These are phyloP conservation scores for Amanita inopinata DNA, from an alignment of 768 basidiomycete genomes.

Conservation along the genomic window DNA sequence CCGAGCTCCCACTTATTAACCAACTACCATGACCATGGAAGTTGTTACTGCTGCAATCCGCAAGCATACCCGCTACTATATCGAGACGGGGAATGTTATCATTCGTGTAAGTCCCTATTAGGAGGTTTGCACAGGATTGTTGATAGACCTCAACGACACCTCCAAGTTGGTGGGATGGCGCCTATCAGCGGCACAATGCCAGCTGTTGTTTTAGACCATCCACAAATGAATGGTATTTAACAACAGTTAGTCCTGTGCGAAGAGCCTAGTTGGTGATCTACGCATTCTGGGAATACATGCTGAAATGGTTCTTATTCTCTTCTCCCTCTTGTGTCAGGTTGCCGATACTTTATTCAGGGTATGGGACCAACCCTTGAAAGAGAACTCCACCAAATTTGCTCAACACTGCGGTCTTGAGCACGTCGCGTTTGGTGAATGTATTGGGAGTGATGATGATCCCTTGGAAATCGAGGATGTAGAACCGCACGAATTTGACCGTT, in stretches of 20 bases:
- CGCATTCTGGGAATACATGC: neutral
- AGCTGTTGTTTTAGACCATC: neutral
- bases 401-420: neutral
- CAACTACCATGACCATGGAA: too few relatives aligned
- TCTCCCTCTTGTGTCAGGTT: neutral
- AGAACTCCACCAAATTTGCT: neutral
- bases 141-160: neutral
- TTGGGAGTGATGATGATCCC: slow-evolving; percentile 3
- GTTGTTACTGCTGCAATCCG: too few relatives aligned
- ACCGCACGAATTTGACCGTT: slow-evolving; percentile 8
- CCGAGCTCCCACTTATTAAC: too few relatives aligned
- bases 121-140: slow-evolving; percentile 5
- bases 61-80: slow-evolving; percentile 10
- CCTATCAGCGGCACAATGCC: neutral
- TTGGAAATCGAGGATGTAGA: slow-evolving; percentile 9
- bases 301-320: slow-evolving; percentile 5
- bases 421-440: neutral
- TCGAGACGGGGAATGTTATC: slow-evolving; percentile 4
- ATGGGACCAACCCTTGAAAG: slow-evolving; percentile 1
- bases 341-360: slow-evolving; percentile 6
- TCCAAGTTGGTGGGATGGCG: neutral
- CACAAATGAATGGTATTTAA: neutral
- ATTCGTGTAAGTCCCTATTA: slow-evolving; percentile 7
- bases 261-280: slow-evolving; percentile 7
- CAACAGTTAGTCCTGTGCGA: slow-evolving; percentile 5